Evolutionary conservation across 1,284 basidiomycete genomes (phyloP).

Genomic region (Sutorius eximius): DNA sequence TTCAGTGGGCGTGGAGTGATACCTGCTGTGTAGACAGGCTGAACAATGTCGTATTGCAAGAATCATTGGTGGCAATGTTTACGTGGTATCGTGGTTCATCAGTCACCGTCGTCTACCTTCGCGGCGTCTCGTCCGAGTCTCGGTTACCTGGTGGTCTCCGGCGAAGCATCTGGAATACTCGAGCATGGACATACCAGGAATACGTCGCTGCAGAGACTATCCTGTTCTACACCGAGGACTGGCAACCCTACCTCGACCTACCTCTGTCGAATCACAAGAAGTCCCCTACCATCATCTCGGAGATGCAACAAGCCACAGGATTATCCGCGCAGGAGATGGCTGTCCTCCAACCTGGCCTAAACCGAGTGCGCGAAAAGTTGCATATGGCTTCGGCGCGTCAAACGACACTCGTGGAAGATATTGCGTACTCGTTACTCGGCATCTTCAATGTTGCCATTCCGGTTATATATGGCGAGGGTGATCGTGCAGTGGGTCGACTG

Average conservation of each 20-base stretch:
- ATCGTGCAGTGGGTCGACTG: neutral
- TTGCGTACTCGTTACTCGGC: neutral
- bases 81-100: neutral
- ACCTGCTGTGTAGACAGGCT: conserved; percentile 3
- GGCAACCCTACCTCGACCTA: neutral
- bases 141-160: neutral
- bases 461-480: neutral
- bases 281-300: neutral
- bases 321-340: neutral
- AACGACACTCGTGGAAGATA: neutral
- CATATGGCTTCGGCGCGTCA: neutral
- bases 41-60: neutral
- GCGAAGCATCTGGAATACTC: conserved; percentile 13
- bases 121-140: neutral
- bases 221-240: neutral
- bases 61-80: neutral
- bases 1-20: conserved; percentile 7
- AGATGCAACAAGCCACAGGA: neutral
- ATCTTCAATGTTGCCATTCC: neutral
- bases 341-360: neutral
- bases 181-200: conserved; percentile 14
- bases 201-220: conserved; percentile 2
- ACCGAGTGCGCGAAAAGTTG: neutral
- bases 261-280: neutral
- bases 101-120: conserved; percentile 2